Base-by-base conservation (phyloP, 768 basidiomycete genomes). In the Leccinum truebloodii region DNA sequence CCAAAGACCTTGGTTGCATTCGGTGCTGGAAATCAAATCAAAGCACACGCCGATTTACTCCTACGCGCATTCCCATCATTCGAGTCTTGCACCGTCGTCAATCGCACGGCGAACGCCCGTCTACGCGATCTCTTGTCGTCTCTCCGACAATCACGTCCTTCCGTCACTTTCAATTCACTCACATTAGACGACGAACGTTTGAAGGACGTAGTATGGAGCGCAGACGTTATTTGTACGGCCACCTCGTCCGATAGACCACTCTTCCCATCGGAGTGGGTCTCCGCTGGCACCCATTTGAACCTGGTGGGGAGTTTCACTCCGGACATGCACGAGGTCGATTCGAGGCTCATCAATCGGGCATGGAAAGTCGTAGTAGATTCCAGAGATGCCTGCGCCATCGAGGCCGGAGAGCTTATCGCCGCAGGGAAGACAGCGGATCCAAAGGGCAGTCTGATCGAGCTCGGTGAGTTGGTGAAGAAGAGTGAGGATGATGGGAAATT, bases 241-340 rank as follows among this genome's bases (percentile, higher is more conserved):
- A 95, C 93, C 1, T 82, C 92, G 0, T 86, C 91, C 18, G 83
- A 81, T 0, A 62, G 57, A 2, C 87, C 94, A 1, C 81, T 95
- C 3, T 92, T 95, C 71, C 83, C 86, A 3, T 83, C 85, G 0
- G 68, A 78, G 0, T 87, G 85, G 80, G 84, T 93, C 12, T 76
- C 78, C 4, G 71, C 80, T 2, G 86, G 86, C 0, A 80, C 89
- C 0, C 89, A 92, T 64, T 66, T 95, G 35, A 84, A 92, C 58
- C 76, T 95, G 3, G 83, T 93, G 28, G 93, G 94, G 6, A 92
- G 90, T 58, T 95, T 92, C 68, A 94, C 80, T 18, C 89, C 89
- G 1, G 68, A 75, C 3, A 96, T 95, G 94, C 81, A 79, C 48
- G 94, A 96, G 70, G 83, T 94, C 7, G 86, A 90, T 28, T 70